Evolutionary conservation across 2,329 filamentous ascomycete genomes (phyloP), one percentile per base, ranked within the genome.

Genomic region (Diplodia sapinea): DNA sequence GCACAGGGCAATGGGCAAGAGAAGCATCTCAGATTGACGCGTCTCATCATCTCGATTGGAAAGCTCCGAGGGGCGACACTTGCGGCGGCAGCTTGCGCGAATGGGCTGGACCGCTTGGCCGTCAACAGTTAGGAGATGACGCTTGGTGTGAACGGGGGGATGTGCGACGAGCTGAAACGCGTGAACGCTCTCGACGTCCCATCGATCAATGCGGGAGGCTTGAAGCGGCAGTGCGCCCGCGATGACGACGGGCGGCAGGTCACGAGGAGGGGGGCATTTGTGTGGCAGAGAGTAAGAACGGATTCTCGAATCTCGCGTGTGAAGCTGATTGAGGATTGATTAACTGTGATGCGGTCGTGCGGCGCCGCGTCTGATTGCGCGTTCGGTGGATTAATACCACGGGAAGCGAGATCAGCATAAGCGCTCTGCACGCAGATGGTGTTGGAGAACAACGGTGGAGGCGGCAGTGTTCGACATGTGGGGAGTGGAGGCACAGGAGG

Each of bases 1-100:
- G 31, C 31, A 33, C 31, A 29, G 51, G 26, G 54, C 13, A 33
- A 17, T 23, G 36, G 54, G 31, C 54, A 56, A 38, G 31, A 56
- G 36, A 59, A 43, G 55, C 55, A 59, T 62, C 57, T 62, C 57
- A 62, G 57, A 62, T 62, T 62, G 36, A 33, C 57, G 36, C 57
- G 57, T 62, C 57, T 33, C 57, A 49, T 43, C 57, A 62, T 62
- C 57, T 62, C 57, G 57, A 62, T 62, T 62, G 57, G 57, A 50
- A 47, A 62, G 57, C 40, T 15, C 57, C 57, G 57, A 50, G 56
- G 56, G 31, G 52, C 52, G 31, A 31, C 50, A 52, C 20, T 29
- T 52, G 50, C 20, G 56, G 43, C 26, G 33, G 40, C 56, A 23
- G 31, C 31, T 33, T 9, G 31, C 7, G 8, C 31, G 31, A 33